phyloP scores from a whole-genome alignment of 371 early-diverging fungal species.

The Actinomucor elegans region DNA sequence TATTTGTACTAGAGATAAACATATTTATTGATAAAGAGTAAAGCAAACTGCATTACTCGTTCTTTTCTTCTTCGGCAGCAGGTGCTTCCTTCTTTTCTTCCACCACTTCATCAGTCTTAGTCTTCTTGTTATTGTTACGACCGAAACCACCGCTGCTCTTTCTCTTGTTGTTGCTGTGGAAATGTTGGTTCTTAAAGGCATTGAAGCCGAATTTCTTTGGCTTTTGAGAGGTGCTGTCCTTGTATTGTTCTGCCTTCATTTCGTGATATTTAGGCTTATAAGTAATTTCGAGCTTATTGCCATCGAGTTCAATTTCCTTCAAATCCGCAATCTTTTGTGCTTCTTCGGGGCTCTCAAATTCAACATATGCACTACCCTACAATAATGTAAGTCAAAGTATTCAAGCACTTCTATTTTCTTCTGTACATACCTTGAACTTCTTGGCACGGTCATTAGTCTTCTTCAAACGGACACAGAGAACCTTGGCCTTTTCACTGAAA shows the following conservation, averaged over 20 bases:
- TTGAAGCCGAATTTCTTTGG: slow-evolving; percentile 9
- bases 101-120: slow-evolving; percentile 16
- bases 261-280: slow-evolving; percentile 24
- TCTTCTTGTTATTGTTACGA: slow-evolving; percentile 2
- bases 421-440: slow-evolving; percentile 42
- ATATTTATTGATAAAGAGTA: too few relatives aligned
- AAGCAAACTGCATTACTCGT: too few relatives aligned
- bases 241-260: slow-evolving; percentile 28
- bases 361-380: slow-evolving; percentile 64
- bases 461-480: slow-evolving; percentile 63
- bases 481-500: slow-evolving; percentile 51
- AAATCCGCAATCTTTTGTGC: slow-evolving; percentile 51
- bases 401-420: slow-evolving; percentile 42
- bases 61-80: not conserved
- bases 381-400: not conserved
- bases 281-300: slow-evolving; percentile 46
- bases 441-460: slow-evolving; percentile 49
- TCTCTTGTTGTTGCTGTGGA: slow-evolving; percentile 16
- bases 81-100: slow-evolving; percentile 6
- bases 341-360: slow-evolving; percentile 54
- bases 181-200: slow-evolving; percentile 14
- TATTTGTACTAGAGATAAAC: too few relatives aligned
- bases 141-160: slow-evolving; percentile 2
- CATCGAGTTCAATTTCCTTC: slow-evolving; percentile 52
- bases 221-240: slow-evolving; percentile 14